Conservation (phyloP, 2,329 filamentous ascomycete species). For the Chalaropsis thielavioides region DNA sequence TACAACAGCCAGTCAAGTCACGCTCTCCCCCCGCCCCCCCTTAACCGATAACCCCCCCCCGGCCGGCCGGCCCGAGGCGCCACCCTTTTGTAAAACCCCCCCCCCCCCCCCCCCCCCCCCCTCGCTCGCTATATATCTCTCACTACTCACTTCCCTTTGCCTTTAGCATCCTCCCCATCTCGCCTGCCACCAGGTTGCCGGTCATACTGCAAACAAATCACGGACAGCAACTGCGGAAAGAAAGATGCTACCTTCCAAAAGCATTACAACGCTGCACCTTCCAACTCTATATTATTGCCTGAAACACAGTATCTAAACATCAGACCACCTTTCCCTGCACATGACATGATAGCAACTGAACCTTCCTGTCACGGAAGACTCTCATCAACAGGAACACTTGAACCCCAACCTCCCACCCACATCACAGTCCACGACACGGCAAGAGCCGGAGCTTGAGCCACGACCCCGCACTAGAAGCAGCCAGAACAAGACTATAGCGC, state of each 20-base stretch:
- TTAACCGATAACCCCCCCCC: no score
- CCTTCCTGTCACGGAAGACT: background rate
- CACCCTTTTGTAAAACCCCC: no score
- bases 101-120: no score
- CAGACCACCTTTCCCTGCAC: background rate
- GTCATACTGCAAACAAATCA: background rate
- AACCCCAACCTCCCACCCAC: background rate
- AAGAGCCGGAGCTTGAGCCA: background rate
- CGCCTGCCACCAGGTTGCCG: background rate
- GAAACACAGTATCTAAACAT: background rate
- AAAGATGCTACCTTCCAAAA: constrained; percentile 4
- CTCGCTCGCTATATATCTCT: background rate
- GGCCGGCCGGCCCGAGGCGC: no score
- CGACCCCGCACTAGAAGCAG: background rate
- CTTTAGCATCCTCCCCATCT: background rate
- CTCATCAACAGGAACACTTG: background rate
- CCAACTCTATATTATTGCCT: background rate
- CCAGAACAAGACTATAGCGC: background rate
- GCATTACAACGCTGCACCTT: background rate
- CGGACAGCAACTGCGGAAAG: background rate
- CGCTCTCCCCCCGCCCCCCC: no score
- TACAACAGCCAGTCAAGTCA: no score
- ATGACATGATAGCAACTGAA: background rate
- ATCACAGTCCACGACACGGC: background rate
- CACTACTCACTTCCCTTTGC: background rate